Conservation (phyloP, 2,329 filamentous ascomycete genomes). For the Ceratocystis papillata region DNA sequence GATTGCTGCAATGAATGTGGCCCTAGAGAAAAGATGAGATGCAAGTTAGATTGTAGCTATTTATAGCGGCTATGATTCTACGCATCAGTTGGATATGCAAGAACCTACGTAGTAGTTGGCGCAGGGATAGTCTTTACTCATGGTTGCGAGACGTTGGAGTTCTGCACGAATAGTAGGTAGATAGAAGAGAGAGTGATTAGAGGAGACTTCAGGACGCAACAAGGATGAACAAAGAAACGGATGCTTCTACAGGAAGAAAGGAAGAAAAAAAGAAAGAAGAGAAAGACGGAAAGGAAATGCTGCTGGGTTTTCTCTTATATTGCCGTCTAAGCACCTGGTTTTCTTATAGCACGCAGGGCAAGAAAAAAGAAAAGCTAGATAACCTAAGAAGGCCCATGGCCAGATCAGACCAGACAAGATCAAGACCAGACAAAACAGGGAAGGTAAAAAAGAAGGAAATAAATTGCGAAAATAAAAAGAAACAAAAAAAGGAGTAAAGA, state of each 20-base stretch:
- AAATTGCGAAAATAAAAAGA: background rate
- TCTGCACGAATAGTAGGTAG: background rate
- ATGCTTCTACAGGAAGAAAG: no score
- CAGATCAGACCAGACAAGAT: background rate
- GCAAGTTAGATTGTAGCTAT: background rate
- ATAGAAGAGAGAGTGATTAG: background rate
- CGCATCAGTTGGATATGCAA: background rate
- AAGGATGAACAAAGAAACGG: background rate
- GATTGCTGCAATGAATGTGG: slow-evolving; percentile 31
- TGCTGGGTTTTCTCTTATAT: background rate
- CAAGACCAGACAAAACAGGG: slow-evolving; percentile 1
- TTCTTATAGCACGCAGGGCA: background rate
- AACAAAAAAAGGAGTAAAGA: slow-evolving; percentile 10
- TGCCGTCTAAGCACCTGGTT: background rate
- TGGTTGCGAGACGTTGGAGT: background rate
- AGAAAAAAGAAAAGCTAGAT: background rate
- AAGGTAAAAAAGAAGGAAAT: background rate
- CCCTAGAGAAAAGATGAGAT: slow-evolving; percentile 25
- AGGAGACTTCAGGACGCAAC: no score
- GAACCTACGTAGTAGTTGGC: slow-evolving; percentile 31
- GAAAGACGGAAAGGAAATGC: no score
- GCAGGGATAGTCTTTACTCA: slow-evolving; percentile 30
- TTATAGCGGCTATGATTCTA: background rate
- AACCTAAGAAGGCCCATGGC: background rate
- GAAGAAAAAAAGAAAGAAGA: background rate